Conservation (phyloP, 2,329 filamentous ascomycete genomes). For the Camillea tinctor region DNA sequence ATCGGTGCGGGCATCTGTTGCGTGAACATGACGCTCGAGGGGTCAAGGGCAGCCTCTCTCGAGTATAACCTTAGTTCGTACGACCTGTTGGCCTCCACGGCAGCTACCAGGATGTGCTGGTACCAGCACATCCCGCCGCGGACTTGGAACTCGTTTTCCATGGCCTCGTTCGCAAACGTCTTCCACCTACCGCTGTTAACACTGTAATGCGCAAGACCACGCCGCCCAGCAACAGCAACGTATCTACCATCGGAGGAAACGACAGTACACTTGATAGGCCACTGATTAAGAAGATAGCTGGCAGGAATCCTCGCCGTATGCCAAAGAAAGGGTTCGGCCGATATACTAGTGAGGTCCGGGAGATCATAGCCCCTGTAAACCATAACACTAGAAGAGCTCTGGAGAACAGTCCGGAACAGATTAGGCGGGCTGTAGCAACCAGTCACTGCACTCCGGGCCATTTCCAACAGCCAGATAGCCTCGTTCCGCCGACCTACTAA, state of each 20-base stretch:
- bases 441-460: conserved; percentile 89
- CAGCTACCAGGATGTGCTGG: conserved; percentile 89
- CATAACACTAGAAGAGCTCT: conserved; percentile 85
- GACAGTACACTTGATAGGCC: conserved; percentile 85
- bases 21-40: conserved; percentile 68
- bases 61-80: conserved; percentile 93
- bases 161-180: conserved; percentile 76
- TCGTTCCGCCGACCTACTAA: conserved; percentile 70
- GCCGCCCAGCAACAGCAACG: conserved; percentile 89
- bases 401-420: conserved; percentile 81
- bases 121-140: conserved; percentile 99
- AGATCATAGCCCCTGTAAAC: conserved; percentile 92
- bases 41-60: conserved; percentile 76
- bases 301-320: conserved; percentile 85
- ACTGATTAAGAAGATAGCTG: conserved; percentile 83
- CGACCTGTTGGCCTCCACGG: conserved; percentile 79
- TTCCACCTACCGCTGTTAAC: conserved; percentile 94
- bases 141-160: conserved; percentile 89
- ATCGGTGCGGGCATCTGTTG: conserved; percentile 80
- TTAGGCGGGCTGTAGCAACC: conserved; percentile 92
- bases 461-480: conserved; percentile 82
- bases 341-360: conserved; percentile 85
- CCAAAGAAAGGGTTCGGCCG: conserved; percentile 91
- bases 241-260: conserved; percentile 92
- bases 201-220: conserved; percentile 93